Base-by-base conservation (phyloP, 2,329 filamentous ascomycete species). In the Ramularia endophylla region DNA sequence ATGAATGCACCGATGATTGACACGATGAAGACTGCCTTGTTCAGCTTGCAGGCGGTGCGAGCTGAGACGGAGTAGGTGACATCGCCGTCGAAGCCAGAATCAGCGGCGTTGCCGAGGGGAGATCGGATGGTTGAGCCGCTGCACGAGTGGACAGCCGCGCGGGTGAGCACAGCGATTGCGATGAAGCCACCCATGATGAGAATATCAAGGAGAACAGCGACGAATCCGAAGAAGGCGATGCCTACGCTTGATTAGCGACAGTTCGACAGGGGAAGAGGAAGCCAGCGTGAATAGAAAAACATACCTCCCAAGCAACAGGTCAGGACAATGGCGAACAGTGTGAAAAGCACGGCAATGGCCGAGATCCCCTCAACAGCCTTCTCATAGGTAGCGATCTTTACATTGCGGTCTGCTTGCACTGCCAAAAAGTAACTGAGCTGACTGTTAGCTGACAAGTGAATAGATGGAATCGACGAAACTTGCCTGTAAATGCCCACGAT, bases 1-100 rank as follows among this genome's bases (percentile, higher is more conserved):
- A 90, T 80, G 67, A 85, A 63, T 80, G 85, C 80, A 57, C 75
- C 84, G 42, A 88, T 77, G 46, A 95, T 83, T 20, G 87, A 70
- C 11, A 92, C 80, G 3, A 85, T 84, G 51, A 95, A 81, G 46
- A 73, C 77, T 32, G 82, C 87, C 36, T 81, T 86, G 66, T 94
- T 79, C 52, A 94, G 70, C 44, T 73, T 73, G 70, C 89, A 95
- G 1, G 83, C 80, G 46, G 77, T 77, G 13, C 65, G 63, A 33
- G 75, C 65, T 19, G 60, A 68, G 3, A 68, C 64, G 18, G 64
- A 45, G 53, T 71, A 72, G 35, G 67, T 71, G 35, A 63, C 46
- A 11, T 25, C 11, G 53, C 68, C 68, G n/a, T 71, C 66, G 45
- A 66, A 66, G 15, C 68, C 65, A n/a, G 65, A 63, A 1, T 75